Evolutionary conservation across 2,329 filamentous ascomycete species (phyloP), one percentile per base, ranked within the genome.

Genomic region (Fusarium camptoceras): DNA sequence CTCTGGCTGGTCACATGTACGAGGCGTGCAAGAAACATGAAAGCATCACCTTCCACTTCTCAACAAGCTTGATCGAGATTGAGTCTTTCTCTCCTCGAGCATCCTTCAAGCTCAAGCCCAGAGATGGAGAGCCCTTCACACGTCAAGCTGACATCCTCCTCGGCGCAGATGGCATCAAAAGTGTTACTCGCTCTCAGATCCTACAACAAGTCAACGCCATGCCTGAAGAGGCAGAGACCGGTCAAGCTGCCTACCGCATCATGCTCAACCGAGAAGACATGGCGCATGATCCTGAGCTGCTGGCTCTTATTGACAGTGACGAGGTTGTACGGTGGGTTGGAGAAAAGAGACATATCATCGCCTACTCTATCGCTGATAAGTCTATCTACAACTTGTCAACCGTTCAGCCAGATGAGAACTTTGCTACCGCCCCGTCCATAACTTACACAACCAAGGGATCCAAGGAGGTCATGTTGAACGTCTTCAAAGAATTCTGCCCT

Each of bases 1-100:
- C 90, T 8, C 84, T 95, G 7, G 91, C 93, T 9, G 87, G 87
- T 41, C 86, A 87, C 14, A 81, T 95, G 51, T 94, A 89, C 77
- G 84, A 91, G 50, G 92, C 87, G 15, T 95, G 92, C 79, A 83
- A 88, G 75, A 83, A 83, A 48, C 85, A 92, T 74, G 79, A 84
- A 27, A 83, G 82, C 47, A 89, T 95, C 76, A 88, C 79, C 6
- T 94, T 95, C 80, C 86, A 90, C 80, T 91, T 94, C 37, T 56
- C 77, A 62, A 55, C 64, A 22, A 68, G 78, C 4, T 43, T 79
- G 12, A 56, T 61, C 11, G 66, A 75, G 24, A 69, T 80, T n/a
- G 43, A 62, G n/a, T 42, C 49, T n/a, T 71, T 75, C 12, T 47
- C 66, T 9, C 73, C 78, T 0, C 63, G 67, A 12, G 70, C 76